A percentile compares a stretch with the other conserved stretches of the same genome.
Conservation (phyloP, 331 rosid genomes). For the Ulmus americana region DNA sequence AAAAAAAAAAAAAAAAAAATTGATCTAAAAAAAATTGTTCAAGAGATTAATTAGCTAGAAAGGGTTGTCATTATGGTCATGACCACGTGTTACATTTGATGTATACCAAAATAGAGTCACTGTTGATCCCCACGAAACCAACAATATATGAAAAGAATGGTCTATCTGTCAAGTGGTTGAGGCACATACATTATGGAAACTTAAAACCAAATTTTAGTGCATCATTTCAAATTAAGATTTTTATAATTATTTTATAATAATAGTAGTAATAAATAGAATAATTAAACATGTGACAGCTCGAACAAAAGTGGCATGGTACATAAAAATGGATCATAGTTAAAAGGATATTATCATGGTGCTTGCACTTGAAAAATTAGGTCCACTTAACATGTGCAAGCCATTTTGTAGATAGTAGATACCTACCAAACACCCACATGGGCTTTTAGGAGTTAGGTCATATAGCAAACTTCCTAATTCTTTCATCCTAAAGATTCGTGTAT, state of each 20-base stretch:
- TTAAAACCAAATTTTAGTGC: slow-evolving; percentile 23
- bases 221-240: slow-evolving; percentile 13
- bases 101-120: neutral
- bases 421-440: slow-evolving; percentile 17
- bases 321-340: slow-evolving; percentile 15
- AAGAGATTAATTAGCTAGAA: neutral
- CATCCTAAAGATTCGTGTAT: neutral
- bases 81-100: slow-evolving; percentile 10
- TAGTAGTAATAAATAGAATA: neutral
- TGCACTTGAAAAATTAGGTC: slow-evolving; percentile 21
- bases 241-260: neutral
- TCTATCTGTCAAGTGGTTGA: slow-evolving; percentile 33
- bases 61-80: neutral
- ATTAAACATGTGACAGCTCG: slow-evolving; percentile 28
- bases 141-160: slow-evolving; percentile 18
- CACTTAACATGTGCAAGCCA: slow-evolving; percentile 36
- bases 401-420: slow-evolving; percentile 3
- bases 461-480: slow-evolving; percentile 1
- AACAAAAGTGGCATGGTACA: neutral
- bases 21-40: neutral
- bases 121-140: slow-evolving; percentile 23
- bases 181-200: slow-evolving; percentile 38
- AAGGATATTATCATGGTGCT: slow-evolving; percentile 8
- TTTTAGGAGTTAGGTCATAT: neutral
- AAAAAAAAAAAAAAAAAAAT: neutral